Evolutionary conservation across 495 filamentous ascomycete species (phyloP), one percentile per base, ranked within the genome.

Genomic region (Hyaloscypha hepaticicola): DNA sequence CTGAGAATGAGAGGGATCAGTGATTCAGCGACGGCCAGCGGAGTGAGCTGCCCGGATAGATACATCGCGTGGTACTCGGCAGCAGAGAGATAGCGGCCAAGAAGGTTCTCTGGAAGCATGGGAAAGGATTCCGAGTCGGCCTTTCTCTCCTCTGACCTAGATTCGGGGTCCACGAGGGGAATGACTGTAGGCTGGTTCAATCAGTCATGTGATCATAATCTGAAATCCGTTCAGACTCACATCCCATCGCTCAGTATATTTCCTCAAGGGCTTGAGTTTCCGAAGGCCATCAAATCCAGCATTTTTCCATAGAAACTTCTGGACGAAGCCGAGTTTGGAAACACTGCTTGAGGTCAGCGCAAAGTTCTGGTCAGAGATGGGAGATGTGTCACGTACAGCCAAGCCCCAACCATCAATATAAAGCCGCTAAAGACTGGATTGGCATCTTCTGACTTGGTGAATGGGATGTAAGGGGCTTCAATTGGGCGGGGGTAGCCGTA

Each of bases 11-110:
- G 74, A 7, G 87, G 85, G 2, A 96, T 79, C 48, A 97, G 74
- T 0, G 84, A 79, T 72, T 91, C 83, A 14, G 79, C 84, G 2
- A 98, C 90, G 25, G 82, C 80, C 0, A 83, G 78, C 0, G 94
- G 94, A 0, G 92, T 94, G 45, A 88, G 69, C 29, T 82, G 77
- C 12, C 89, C 88, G 0, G 84, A 82, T 52, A 80, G 79, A 74
- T 91, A 98, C 8, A 88, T 80, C 26, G 80, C 81, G 69, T 90
- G 87, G 70, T 92, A 97, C 71, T 96, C 90, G n/a, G 83, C 79
- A 2, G 85, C 84, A 11, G 89, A 91, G 72, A 87, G 83, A 72
- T 90, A 90, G 19, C 79, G 77, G 8, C 76, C 76, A 0, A 64
- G 75, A 66, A 74, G 73, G 73, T 73, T 79, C 55, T 65, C 60